These are phyloP conservation scores for Helichrysum umbraculigerum DNA, from an alignment of 129 eudicot genomes.

Conservation along the genomic window DNA sequence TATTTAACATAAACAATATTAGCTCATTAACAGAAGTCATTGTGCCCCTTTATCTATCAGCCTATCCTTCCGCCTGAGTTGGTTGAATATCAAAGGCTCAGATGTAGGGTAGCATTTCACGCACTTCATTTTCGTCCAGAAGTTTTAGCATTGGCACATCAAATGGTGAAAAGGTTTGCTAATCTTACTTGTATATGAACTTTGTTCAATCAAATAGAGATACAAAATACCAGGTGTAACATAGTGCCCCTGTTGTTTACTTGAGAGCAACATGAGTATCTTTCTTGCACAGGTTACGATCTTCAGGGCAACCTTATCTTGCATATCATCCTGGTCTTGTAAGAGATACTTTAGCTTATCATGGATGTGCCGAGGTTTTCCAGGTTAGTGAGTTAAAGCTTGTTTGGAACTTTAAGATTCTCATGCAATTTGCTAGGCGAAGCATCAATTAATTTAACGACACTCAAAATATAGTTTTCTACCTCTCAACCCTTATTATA, in stretches of 20 bases:
- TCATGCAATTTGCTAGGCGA: neutral
- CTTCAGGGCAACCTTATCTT: constrained; percentile 80
- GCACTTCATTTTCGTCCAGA: constrained; percentile 88
- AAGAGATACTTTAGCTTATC: constrained; percentile 82
- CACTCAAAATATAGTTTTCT: too few species aligned
- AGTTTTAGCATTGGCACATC: constrained; percentile 58
- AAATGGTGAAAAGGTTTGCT: constrained; percentile 71
- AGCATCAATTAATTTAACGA: too few species aligned
- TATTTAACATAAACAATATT: neutral
- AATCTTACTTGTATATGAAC: constrained; percentile 4
- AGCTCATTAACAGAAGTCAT: neutral
- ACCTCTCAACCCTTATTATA: too few species aligned
- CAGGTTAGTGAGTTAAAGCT: constrained; percentile 47
- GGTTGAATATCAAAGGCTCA: constrained; percentile 91
- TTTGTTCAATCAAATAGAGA: constrained; percentile 10
- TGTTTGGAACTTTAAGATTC: neutral
- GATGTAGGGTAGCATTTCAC: constrained; percentile 93
- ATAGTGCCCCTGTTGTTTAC: neutral
- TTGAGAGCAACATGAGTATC: neutral
- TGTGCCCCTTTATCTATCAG: constrained; percentile 46
- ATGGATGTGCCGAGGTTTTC: constrained; percentile 61
- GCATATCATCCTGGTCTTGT: constrained; percentile 84
- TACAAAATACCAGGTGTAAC: neutral
- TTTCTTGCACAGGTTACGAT: constrained; percentile 59
- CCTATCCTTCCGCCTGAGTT: constrained; percentile 64